phyloP scores from a whole-genome alignment of 2,329 filamentous ascomycete species.

The Grosmannia huntii region DNA sequence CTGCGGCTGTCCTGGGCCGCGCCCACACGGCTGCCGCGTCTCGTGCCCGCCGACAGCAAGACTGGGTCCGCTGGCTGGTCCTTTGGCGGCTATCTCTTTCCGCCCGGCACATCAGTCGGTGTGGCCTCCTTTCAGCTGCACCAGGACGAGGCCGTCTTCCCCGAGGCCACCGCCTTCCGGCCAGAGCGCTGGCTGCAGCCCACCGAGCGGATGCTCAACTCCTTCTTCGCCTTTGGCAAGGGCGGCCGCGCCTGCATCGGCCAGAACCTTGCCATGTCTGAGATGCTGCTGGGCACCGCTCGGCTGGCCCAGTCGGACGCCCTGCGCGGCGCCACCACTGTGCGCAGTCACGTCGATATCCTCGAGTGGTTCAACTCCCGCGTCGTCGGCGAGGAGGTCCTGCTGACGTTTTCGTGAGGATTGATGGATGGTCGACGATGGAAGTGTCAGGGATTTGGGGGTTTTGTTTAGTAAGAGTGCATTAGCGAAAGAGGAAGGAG shows the following conservation, averaged over 20 bases:
- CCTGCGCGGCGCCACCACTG: neutral
- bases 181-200: constrained; percentile 13
- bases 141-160: constrained; percentile 12
- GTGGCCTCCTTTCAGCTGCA: constrained; percentile 12
- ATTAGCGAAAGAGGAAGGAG: too few relatives aligned
- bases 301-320: neutral
- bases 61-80: constrained; percentile 1
- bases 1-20: constrained; percentile 10
- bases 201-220: constrained; percentile 3
- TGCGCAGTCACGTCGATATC: neutral
- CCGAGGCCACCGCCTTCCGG: constrained; percentile 7
- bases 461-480: too few relatives aligned
- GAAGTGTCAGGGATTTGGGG: neutral
- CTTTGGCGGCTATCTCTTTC: constrained; percentile 12
- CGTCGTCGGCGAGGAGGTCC: constrained; percentile 3
- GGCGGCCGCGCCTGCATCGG: constrained; percentile 14
- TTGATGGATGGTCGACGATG: neutral
- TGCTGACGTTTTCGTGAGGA: neutral
- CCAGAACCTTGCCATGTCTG: constrained; percentile 10
- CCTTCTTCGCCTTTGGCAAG: constrained; percentile 13
- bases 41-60: neutral
- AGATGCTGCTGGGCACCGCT: constrained; percentile 6
- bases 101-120: constrained; percentile 13
- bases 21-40: constrained; percentile 9
- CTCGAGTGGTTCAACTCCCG: constrained; percentile 10